Conservation (phyloP, 2,329 filamentous ascomycete genomes). For the Trichophyton simii region DNA sequence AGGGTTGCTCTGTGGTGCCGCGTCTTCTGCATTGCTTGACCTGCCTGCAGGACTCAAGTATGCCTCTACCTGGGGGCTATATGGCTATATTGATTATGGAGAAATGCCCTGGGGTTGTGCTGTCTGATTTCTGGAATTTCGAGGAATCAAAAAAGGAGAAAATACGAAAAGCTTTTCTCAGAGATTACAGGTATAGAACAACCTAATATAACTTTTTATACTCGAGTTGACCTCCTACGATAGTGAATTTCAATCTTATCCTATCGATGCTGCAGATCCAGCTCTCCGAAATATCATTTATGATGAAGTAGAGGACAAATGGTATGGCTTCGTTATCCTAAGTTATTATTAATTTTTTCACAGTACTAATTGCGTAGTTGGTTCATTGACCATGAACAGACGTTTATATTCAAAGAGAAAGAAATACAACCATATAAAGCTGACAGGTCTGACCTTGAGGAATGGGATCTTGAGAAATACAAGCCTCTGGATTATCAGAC, state of each 20-base stretch:
- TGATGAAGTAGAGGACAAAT: conserved; percentile 7
- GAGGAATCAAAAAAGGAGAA: neutral
- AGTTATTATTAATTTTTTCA: neutral
- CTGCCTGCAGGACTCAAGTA: neutral
- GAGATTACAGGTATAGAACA: neutral
- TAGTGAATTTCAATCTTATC: neutral
- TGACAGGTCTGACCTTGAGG: neutral
- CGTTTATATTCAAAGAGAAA: neutral
- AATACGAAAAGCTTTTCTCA: conserved; percentile 7
- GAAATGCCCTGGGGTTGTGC: conserved; percentile 6
- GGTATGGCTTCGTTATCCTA: neutral
- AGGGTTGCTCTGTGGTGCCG: conserved; percentile 3
- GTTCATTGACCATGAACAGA: neutral
- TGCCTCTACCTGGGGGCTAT: conserved; percentile 8
- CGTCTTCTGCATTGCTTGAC: neutral
- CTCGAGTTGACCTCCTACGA: neutral
- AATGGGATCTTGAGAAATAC: neutral
- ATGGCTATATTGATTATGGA: conserved; percentile 9
- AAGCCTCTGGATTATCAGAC: neutral
- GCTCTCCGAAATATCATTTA: conserved; percentile 3
- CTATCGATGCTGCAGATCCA: neutral
- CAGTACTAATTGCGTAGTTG: neutral
- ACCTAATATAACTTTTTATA: neutral
- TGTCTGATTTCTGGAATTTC: conserved; percentile 6
- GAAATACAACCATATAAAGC: too few species aligned